phyloP scores from a whole-genome alignment of 345 rosid species.

The Excoecaria agallocha region DNA sequence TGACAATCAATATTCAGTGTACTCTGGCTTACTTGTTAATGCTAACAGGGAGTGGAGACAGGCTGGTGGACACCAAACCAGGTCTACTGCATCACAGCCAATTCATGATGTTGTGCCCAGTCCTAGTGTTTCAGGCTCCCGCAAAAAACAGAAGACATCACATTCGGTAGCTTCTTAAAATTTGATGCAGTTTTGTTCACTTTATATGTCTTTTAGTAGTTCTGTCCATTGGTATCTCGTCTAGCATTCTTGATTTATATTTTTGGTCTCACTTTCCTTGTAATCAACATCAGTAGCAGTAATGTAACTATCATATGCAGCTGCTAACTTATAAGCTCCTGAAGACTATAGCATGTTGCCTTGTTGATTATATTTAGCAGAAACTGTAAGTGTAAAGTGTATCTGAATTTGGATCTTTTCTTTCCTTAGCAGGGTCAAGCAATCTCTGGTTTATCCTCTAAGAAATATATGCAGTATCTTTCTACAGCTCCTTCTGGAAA shows the following conservation, averaged over 20 bases:
- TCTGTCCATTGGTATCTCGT: conserved; percentile 37
- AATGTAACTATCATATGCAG: conserved; percentile 18
- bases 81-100: conserved; percentile 49
- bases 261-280: background rate
- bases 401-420: conserved; percentile 5
- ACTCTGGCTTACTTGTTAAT: conserved; percentile 6
- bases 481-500: conserved; percentile 52
- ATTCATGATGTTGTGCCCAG: conserved; percentile 66
- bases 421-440: conserved; percentile 36
- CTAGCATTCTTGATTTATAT: conserved; percentile 1
- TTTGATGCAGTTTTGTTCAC: conserved; percentile 9
- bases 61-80: conserved; percentile 62
- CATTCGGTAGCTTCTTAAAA: conserved; percentile 46
- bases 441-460: conserved; percentile 37
- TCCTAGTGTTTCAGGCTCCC: conserved; percentile 73
- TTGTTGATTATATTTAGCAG: conserved; percentile 9
- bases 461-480: conserved; percentile 55
- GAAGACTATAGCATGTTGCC: background rate
- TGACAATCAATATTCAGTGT: conserved; percentile 8
- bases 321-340: conserved; percentile 13
- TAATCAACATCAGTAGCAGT: conserved; percentile 6
- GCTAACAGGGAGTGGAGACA: conserved; percentile 86
- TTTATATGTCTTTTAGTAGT: conserved; percentile 11
- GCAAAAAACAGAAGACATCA: conserved; percentile 80
- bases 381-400: background rate